Conservation (phyloP, 805 yeast genomes). For the Candida sphagnicola region DNA sequence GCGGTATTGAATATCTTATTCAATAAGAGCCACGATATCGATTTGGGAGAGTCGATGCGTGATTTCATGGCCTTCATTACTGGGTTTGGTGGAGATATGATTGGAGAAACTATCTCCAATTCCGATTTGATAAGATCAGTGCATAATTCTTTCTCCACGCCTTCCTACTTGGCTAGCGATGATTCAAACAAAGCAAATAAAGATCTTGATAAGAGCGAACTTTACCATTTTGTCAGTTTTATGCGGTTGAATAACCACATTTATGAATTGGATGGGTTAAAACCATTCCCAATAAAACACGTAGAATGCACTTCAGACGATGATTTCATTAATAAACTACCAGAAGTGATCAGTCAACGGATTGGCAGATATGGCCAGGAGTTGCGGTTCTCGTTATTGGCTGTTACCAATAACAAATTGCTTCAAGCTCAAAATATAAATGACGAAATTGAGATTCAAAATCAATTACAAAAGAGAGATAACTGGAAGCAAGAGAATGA, state of each 20-base stretch:
- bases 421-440: slow-evolving; percentile 30
- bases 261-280: slow-evolving; percentile 63
- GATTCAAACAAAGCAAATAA: slow-evolving; percentile 16
- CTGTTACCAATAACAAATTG: slow-evolving; percentile 49
- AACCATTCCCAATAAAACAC: slow-evolving; percentile 52
- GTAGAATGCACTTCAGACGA: slow-evolving; percentile 32
- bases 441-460: slow-evolving; percentile 32
- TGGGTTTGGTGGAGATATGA: slow-evolving; percentile 51
- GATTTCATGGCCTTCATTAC: slow-evolving; percentile 48
- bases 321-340: slow-evolving; percentile 40
- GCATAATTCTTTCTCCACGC: slow-evolving; percentile 61
- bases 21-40: slow-evolving; percentile 26
- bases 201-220: slow-evolving; percentile 37
- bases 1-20: slow-evolving; percentile 58
- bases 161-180: slow-evolving; percentile 48
- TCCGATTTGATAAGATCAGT: slow-evolving; percentile 52
- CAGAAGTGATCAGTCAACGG: slow-evolving; percentile 43
- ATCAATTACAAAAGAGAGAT: slow-evolving; percentile 46
- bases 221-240: slow-evolving; percentile 61
- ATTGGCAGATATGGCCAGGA: slow-evolving; percentile 47
- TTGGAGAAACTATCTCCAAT: slow-evolving; percentile 60
- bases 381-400: slow-evolving; percentile 54
- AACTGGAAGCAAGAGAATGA: slow-evolving; percentile 53
- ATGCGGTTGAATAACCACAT: slow-evolving; percentile 40
- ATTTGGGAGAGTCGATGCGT: slow-evolving; percentile 45